Base-by-base conservation (phyloP, 208 protist genomes). In the Crithidia bombi region DNA sequence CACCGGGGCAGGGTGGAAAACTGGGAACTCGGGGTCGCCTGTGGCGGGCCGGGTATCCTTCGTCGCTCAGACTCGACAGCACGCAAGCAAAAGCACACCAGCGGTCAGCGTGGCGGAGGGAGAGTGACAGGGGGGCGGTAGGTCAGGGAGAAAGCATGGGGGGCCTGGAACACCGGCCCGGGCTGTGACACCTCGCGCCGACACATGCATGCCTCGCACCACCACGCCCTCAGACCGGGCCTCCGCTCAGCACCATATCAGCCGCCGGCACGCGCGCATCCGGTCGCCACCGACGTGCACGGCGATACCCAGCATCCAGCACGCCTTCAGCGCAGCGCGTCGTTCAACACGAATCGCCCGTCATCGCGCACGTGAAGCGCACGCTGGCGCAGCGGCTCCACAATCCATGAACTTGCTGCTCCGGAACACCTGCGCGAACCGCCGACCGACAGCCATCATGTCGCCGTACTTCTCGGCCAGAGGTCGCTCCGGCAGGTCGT, bases 291-390 rank as follows among this genome's bases (percentile, higher is more conserved):
- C n/a, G 55, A 91, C 95, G 50, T 95, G 85, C 39, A 99, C 96
- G 52, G 98, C 97, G 83, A 99, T 95, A 52, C 96, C 96, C 59
- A 99, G 93, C n/a, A n/a, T 85, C 99, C 86, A n/a, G 98, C 93
- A 52, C 89, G 84, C 81, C n/a, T 98, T 98, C 54, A 99, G 72
- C 19, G 97, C 95, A 97, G 97, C 23, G 96, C 90, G 77, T 99
- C 97, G 82, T 98, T 98, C 5, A 98, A 95, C 61, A 98, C 98
- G 85, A n/a, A n/a, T 99, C 98, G 64, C 98, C 98, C 51, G 96
- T 99, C 97, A 99, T 99, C 61, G 95, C 97, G 33, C 93, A 88
- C 25, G 95, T 91, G 78, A 95, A 92, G 30, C 91, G n/a, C 88
- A 21, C 79, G 71, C 61, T 96, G 81, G 63, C 98, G 94, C 47